Evolutionary conservation across 257 asterid species (phyloP).

Genomic region (Pogostemon cablin): DNA sequence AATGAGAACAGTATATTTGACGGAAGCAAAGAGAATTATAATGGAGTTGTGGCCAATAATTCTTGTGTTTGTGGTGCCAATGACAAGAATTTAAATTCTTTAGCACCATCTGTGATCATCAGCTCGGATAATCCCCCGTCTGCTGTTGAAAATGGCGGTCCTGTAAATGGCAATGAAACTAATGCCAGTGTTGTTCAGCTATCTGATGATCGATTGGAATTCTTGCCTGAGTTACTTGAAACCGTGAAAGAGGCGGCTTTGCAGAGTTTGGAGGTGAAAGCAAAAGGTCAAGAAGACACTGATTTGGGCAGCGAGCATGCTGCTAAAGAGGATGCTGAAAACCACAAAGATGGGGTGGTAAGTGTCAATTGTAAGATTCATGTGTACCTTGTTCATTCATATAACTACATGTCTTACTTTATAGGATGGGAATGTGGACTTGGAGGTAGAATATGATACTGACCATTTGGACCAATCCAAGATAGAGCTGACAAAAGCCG

Average conservation of each 20-base stretch:
- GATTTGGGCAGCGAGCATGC: conserved; percentile 37
- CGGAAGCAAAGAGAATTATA: conserved; percentile 39
- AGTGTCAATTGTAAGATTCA: conserved; percentile 31
- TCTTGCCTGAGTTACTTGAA: conserved; percentile 72
- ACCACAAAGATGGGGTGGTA: conserved; percentile 65
- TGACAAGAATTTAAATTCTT: conserved; percentile 38
- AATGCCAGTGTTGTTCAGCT: conserved; percentile 32
- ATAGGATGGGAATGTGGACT: conserved; percentile 66
- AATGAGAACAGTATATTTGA: conserved; percentile 35
- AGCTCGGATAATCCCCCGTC: conserved; percentile 29
- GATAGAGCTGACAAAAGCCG: conserved; percentile 93
- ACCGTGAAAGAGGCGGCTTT: conserved; percentile 65
- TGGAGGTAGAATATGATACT: conserved; percentile 73
- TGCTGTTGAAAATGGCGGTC: conserved; percentile 38
- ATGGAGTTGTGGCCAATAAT: conserved; percentile 36
- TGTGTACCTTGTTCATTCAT: conserved; percentile 11
- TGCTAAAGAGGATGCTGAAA: conserved; percentile 48
- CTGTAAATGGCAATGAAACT: conserved; percentile 39
- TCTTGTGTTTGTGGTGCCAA: conserved; percentile 35
- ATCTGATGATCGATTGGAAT: conserved; percentile 52
- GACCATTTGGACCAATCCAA: conserved; percentile 61
- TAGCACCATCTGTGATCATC: conserved; percentile 33
- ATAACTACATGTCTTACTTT: conserved; percentile 25
- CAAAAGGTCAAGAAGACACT: conserved; percentile 49
- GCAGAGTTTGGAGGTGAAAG: conserved; percentile 61